Evolutionary conservation across 768 basidiomycete genomes (phyloP).

Genomic region (Chlorophyllum brunneum): DNA sequence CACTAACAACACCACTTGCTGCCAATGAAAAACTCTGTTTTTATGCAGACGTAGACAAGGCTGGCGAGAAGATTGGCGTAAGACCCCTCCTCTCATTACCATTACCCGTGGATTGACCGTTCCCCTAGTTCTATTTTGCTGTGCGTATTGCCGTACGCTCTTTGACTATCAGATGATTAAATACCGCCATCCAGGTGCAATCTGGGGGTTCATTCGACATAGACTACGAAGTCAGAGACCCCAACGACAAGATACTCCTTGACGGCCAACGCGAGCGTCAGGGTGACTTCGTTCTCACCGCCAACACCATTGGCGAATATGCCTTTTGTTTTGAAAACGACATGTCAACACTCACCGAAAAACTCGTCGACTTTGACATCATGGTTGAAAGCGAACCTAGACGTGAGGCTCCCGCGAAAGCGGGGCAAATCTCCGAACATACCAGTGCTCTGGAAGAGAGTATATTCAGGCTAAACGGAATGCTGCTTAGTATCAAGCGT

Average conservation of each 20-base stretch:
- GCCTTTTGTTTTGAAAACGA: slow-evolving; percentile 98
- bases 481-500: slow-evolving; percentile 86
- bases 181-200: slow-evolving; percentile 71
- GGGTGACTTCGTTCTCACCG: slow-evolving; percentile 96
- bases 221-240: slow-evolving; percentile 91
- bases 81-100: slow-evolving; percentile 24
- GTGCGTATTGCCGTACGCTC: slow-evolving; percentile 40
- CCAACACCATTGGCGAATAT: slow-evolving; percentile 87
- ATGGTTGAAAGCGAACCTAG: slow-evolving; percentile 98
- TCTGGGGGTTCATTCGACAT: slow-evolving; percentile 97
- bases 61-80: slow-evolving; percentile 87
- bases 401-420: slow-evolving; percentile 82
- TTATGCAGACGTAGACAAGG: slow-evolving; percentile 95
- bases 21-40: slow-evolving; percentile 88
- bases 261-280: slow-evolving; percentile 88
- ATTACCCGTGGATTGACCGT: slow-evolving; percentile 14
- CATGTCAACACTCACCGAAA: slow-evolving; percentile 91
- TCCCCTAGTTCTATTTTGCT: slow-evolving; percentile 91
- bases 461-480: slow-evolving; percentile 83
- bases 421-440: slow-evolving; percentile 86
- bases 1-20: slow-evolving; percentile 74
- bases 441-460: slow-evolving; percentile 94
- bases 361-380: slow-evolving; percentile 93
- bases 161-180: not conserved
- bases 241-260: slow-evolving; percentile 81